phyloP scores from a whole-genome alignment of 2,329 filamentous ascomycete species.

The Fusarium siculi region DNA sequence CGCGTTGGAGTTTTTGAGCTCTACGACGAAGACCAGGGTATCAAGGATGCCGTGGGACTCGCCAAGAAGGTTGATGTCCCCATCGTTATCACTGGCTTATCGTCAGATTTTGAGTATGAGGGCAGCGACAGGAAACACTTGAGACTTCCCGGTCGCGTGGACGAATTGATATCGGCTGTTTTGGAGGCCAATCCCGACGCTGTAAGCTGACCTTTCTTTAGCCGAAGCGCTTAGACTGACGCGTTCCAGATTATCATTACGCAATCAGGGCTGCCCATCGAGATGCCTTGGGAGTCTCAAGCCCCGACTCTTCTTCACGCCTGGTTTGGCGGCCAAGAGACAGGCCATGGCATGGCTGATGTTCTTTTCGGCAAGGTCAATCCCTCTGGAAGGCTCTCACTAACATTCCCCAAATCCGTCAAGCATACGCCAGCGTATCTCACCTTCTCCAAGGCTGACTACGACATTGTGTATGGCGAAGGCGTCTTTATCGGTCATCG shows the following conservation, averaged over 20 bases:
- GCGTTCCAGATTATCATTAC: constrained; percentile 26
- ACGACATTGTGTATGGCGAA: constrained; percentile 75
- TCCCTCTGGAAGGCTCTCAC: constrained; percentile 67
- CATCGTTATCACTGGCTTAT: constrained; percentile 64
- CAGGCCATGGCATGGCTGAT: constrained; percentile 42
- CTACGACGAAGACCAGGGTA: constrained; percentile 45
- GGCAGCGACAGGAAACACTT: constrained; percentile 75
- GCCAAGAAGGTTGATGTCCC: constrained; percentile 62
- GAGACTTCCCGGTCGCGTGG: constrained; percentile 69
- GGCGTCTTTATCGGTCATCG: constrained; percentile 79
- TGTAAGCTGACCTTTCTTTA: constrained; percentile 54
- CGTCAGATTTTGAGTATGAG: constrained; percentile 58
- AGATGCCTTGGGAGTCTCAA: constrained; percentile 45
- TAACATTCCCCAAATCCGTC: constrained; percentile 70
- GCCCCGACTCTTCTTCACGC: constrained; percentile 50
- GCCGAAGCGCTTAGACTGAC: not conserved
- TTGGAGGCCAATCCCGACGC: constrained; percentile 67
- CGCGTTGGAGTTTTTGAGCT: constrained; percentile 35
- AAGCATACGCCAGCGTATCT: constrained; percentile 77
- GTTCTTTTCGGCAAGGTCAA: constrained; percentile 40
- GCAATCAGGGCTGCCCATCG: constrained; percentile 62
- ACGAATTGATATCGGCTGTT: constrained; percentile 66
- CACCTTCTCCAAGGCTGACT: constrained; percentile 72
- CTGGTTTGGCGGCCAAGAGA: constrained; percentile 45
- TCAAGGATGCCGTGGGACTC: constrained; percentile 45